A percentile compares a stretch with the other conserved stretches of the same genome.
Evolutionary conservation across 1,284 basidiomycete genomes (phyloP).

Genomic region (Paramarasmius palmivorus): DNA sequence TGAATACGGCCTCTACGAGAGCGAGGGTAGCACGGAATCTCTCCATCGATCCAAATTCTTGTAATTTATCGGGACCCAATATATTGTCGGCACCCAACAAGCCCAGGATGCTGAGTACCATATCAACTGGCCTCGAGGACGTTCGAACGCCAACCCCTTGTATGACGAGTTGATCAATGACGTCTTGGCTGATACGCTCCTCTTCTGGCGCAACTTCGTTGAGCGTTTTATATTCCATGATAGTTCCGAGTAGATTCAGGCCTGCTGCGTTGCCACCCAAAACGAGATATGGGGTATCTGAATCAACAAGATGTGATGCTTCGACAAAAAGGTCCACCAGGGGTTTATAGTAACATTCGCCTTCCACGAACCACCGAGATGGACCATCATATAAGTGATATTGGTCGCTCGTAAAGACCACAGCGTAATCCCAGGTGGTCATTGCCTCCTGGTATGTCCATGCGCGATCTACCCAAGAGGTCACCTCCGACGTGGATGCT

Average conservation of each 20-base stretch:
- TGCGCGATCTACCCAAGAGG: slow-evolving; percentile 9
- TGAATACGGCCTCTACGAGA: slow-evolving; percentile 1
- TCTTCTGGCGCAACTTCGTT: not conserved
- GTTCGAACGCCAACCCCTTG: not conserved
- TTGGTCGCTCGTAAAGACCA: not conserved
- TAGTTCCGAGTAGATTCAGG: not conserved
- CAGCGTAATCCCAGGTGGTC: slow-evolving; percentile 1
- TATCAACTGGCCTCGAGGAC: slow-evolving; percentile 7
- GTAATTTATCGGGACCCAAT: not conserved
- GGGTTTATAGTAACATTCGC: slow-evolving; percentile 1
- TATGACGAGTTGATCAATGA: not conserved
- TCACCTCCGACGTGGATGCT: not conserved
- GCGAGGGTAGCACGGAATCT: slow-evolving; percentile 4
- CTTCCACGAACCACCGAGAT: not conserved
- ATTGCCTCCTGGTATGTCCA: slow-evolving; percentile 16
- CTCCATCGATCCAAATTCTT: not conserved
- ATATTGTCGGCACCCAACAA: slow-evolving; percentile 2
- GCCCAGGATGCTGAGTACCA: slow-evolving; percentile 5
- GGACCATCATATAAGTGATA: not conserved
- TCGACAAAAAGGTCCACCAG: slow-evolving; percentile 1
- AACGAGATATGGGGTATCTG: not conserved
- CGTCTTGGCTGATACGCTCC: not conserved
- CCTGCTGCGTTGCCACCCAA: not conserved
- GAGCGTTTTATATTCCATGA: not conserved
- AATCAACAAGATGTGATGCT: too few species aligned